Evolutionary conservation across 495 filamentous ascomycete genomes (phyloP), one percentile per base, ranked within the genome.

Genomic region (Penicillium cinerascens): DNA sequence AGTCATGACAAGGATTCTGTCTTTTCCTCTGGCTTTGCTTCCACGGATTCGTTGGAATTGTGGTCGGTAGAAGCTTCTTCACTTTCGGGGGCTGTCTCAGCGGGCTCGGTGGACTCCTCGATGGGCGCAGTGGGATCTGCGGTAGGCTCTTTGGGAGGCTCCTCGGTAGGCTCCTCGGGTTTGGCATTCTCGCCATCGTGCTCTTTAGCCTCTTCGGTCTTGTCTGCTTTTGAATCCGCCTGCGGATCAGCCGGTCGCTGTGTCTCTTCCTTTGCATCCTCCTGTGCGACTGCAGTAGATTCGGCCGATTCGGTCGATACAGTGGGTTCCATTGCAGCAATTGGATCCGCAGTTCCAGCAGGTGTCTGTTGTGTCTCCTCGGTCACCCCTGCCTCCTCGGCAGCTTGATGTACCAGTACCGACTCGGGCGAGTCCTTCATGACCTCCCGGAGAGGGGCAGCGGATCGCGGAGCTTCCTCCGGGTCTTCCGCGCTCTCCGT

Each of bases 401-500:
- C 42, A 18, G 53, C 50, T 44, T 39, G 23, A 9, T 20, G 6
- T 15, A 44, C 25, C 23, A 57, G 38, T 20, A 54, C 46, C 6
- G 56, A 45, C 35, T 62, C 61, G 0, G 54, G 51, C 4, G 52
- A 56, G 17, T 58, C 58, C 42, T 56, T 46, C 44, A 54, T 21
- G 25, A 56, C 50, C 25, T 57, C 57, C 16, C 52, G 58, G 8
- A 63, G 42, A 0, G 55, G 54, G 9, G 52, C 51, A 26, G 55
- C 29, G 5, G 25, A 18, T 18, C 54, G 51, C 2, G 56, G 46
- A 6, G 38, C 18, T 0, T 64, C 62, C 13, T 78, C 72, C 33
- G 82, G 74, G 49, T 91, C 87, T 59, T 91, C 87, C 21, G 84
- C 79, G 23, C 82, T 80, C 65, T 91, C 87, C 17, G 79, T 72